phyloP scores from a whole-genome alignment of 352 stramenopile species.

The Globisporangium recalcitrans region DNA sequence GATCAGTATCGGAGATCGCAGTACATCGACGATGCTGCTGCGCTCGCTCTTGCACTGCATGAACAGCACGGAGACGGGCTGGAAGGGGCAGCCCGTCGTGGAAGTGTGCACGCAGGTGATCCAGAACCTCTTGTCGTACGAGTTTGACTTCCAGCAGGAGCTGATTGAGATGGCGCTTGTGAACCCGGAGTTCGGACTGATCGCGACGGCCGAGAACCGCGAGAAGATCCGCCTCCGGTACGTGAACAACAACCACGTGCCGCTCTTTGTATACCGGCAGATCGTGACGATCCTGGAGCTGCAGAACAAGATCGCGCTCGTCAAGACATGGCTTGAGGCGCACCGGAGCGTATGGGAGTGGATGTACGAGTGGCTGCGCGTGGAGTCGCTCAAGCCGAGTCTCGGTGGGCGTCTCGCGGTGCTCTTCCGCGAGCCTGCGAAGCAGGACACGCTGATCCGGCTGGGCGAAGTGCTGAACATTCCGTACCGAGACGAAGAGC shows the following conservation, averaged over 20 bases:
- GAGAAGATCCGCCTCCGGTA: constrained; percentile 62
- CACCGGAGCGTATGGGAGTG: constrained; percentile 68
- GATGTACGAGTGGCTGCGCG: constrained; percentile 86
- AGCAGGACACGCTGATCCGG: constrained; percentile 62
- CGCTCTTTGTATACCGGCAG: constrained; percentile 79
- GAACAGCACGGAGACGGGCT: constrained; percentile 77
- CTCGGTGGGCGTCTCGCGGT: constrained; percentile 61
- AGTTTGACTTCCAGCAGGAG: constrained; percentile 50
- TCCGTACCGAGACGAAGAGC: constrained; percentile 67
- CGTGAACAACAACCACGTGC: constrained; percentile 59
- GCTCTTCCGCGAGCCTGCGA: constrained; percentile 65
- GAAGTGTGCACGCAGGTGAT: constrained; percentile 64
- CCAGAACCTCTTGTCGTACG: constrained; percentile 56
- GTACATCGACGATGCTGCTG: constrained; percentile 56
- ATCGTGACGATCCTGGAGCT: constrained; percentile 67
- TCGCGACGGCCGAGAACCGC: constrained; percentile 60
- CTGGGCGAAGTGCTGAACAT: constrained; percentile 61
- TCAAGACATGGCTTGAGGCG: constrained; percentile 48
- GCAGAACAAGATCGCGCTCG: constrained; percentile 49
- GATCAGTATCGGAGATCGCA: constrained; percentile 55
- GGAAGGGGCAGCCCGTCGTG: constrained; percentile 82
- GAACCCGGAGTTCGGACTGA: constrained; percentile 59
- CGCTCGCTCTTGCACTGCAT: constrained; percentile 72
- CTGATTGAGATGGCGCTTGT: constrained; percentile 68
- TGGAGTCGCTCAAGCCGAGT: constrained; percentile 78